A percentile compares a stretch with the other conserved stretches of the same genome.
Conservation (phyloP, 768 basidiomycete species). For the Lentinula sp. region DNA sequence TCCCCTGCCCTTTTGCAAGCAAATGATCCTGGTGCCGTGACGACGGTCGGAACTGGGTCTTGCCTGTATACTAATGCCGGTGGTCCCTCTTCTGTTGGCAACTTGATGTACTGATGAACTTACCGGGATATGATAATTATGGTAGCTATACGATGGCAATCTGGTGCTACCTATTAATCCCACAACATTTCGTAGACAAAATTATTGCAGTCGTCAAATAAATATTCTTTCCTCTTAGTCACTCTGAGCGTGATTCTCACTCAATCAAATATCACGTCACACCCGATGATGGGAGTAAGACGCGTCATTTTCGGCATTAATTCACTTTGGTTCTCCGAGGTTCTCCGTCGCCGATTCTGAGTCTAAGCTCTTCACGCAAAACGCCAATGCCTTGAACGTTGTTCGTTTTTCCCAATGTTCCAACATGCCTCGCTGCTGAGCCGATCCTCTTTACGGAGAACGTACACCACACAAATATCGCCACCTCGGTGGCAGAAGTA, state of each 20-base stretch:
- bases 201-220: too few species aligned
- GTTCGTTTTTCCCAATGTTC: slow-evolving; percentile 4
- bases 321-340: too few species aligned
- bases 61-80: slow-evolving; percentile 23
- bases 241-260: too few species aligned
- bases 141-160: background rate
- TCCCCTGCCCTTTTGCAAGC: slow-evolving; percentile 19
- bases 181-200: too few species aligned
- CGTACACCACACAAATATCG: background rate
- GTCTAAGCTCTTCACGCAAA: too few species aligned
- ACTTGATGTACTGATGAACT: slow-evolving; percentile 11
- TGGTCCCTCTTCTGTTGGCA: slow-evolving; percentile 14
- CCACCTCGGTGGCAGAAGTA: slow-evolving; percentile 15
- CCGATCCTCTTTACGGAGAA: background rate
- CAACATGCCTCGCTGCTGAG: background rate
- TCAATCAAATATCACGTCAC: too few species aligned
- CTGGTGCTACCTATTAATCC: too few species aligned
- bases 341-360: too few species aligned
- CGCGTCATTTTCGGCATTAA: too few species aligned
- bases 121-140: background rate
- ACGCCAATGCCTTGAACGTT: slow-evolving; percentile 3
- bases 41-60: slow-evolving; percentile 21
- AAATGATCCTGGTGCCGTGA: slow-evolving; percentile 12
- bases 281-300: too few species aligned
- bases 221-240: too few species aligned